Evolutionary conservation across 2,329 filamentous ascomycete species (phyloP), one percentile per base, ranked within the genome.

Genomic region (Botryotinia narcissicola): DNA sequence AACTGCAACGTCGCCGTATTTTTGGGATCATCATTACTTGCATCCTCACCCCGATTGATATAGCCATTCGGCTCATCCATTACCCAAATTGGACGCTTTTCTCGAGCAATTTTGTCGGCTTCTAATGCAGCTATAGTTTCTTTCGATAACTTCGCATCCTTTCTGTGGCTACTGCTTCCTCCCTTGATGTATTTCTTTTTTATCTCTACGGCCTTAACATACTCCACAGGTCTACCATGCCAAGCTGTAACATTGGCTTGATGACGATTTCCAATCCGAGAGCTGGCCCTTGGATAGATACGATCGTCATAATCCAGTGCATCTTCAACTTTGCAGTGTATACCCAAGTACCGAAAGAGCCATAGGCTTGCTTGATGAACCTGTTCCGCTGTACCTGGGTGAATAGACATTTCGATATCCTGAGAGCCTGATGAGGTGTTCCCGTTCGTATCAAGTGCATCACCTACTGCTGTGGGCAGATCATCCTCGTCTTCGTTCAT

Each of bases 301-400:
- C 96, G 91, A 82, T 99, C 96, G 80, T 99, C 96, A 81, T 97
- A 97, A 81, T 99, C 96, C 44, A 99, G 86, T 0, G 94, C 96
- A 84, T 99, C 96, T 82, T 98, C 95, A 1, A 96, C 92, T 77
- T 94, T 93, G 83, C 95, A 98, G 83, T 99, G 96, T 77, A 97
- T 94, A 54, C 96, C 96, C 10, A 99, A 85, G 82, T 99, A 99
- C 75, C 96, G 90, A 85, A 96, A 98, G 3, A 94, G 95, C 96
- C 96, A 99, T 80, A 98, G 89, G 79, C 94, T 96, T 46, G 95
- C 94, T 78, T 98, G 92, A 74, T 96, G 93, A 73, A 95, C 92
- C 81, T 98, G 95, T 80, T 97, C 94, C 73, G 92, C 89, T 0
- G 95, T 98, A 66, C 85, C 89, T 70, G 86, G 84, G 66, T 87